These are phyloP conservation scores for Nemania sp. DNA, from an alignment of 2,329 filamentous ascomycete genomes.

Conservation along the genomic window DNA sequence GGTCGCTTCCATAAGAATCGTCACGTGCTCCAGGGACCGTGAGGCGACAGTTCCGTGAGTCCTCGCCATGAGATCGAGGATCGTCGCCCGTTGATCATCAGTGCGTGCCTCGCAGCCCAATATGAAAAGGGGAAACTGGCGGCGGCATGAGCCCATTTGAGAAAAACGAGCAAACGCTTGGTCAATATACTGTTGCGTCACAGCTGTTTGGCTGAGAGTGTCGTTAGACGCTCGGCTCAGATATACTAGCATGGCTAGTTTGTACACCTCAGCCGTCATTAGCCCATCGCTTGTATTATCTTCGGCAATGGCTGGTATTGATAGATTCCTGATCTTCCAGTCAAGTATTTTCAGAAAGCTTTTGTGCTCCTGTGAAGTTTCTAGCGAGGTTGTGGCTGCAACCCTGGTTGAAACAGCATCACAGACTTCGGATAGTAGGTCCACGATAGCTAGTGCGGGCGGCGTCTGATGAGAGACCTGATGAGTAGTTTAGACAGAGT, in stretches of 20 bases:
- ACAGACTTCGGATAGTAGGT: not conserved
- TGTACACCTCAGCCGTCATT: too few relatives aligned
- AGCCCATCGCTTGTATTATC: too few relatives aligned
- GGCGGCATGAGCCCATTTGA: not conserved
- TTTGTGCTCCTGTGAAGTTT: too few relatives aligned
- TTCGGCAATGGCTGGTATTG: too few relatives aligned
- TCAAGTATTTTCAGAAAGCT: conserved; percentile 39
- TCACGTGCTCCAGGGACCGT: conserved; percentile 31
- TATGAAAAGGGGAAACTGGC: not conserved
- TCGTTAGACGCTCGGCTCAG: too few relatives aligned
- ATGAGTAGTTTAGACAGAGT: not conserved
- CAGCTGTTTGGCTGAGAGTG: too few relatives aligned
- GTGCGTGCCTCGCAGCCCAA: not conserved
- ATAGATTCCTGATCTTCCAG: conserved; percentile 33
- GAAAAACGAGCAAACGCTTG: not conserved
- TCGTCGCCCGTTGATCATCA: not conserved
- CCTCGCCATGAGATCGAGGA: not conserved
- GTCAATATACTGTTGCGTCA: not conserved
- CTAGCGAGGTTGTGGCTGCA: too few relatives aligned
- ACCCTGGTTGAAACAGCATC: too few relatives aligned
- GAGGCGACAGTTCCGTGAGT: conserved; percentile 14
- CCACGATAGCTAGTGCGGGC: not conserved
- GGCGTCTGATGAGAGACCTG: not conserved
- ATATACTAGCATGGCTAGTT: too few relatives aligned
- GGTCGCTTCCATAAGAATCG: conserved; percentile 34